A percentile compares a stretch with the other conserved stretches of the same genome.
Conservation (phyloP, 805 yeast genomes). For the Saccharomycopsis sp. region DNA sequence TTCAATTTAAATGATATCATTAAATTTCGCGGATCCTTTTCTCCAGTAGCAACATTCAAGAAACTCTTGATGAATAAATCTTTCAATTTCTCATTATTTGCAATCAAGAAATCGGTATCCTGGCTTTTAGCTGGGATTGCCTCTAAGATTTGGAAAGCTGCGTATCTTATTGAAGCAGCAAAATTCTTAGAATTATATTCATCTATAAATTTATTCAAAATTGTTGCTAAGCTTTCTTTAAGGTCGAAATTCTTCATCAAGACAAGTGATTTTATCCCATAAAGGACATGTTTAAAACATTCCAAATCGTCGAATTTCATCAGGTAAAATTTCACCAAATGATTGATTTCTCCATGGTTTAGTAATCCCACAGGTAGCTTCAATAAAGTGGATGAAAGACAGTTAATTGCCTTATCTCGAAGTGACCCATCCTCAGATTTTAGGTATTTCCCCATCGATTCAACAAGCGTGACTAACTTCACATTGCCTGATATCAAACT, state of each 20-base stretch:
- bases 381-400: constrained; percentile 34
- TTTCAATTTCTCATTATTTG: constrained; percentile 23
- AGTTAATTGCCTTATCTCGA: constrained; percentile 35
- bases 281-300: constrained; percentile 44
- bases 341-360: constrained; percentile 41
- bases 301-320: constrained; percentile 56
- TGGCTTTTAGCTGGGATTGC: constrained; percentile 29
- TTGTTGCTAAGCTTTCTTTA: constrained; percentile 28
- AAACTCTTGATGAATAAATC: constrained; percentile 49
- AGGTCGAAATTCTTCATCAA: constrained; percentile 41
- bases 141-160: constrained; percentile 46
- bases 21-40: constrained; percentile 90
- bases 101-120: constrained; percentile 25
- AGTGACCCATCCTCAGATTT: constrained; percentile 40
- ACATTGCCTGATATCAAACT: neutral
- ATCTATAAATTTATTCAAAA: constrained; percentile 33
- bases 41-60: constrained; percentile 69
- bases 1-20: constrained; percentile 60
- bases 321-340: constrained; percentile 48
- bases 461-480: constrained; percentile 24
- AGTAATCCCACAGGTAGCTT: constrained; percentile 26
- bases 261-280: constrained; percentile 47
- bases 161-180: constrained; percentile 56
- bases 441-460: constrained; percentile 39
- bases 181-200: constrained; percentile 49